Evolutionary conservation across 176 grass and related monocot genomes (phyloP), one percentile per base, ranked within the genome.

Genomic region (Triticum turgidum): DNA sequence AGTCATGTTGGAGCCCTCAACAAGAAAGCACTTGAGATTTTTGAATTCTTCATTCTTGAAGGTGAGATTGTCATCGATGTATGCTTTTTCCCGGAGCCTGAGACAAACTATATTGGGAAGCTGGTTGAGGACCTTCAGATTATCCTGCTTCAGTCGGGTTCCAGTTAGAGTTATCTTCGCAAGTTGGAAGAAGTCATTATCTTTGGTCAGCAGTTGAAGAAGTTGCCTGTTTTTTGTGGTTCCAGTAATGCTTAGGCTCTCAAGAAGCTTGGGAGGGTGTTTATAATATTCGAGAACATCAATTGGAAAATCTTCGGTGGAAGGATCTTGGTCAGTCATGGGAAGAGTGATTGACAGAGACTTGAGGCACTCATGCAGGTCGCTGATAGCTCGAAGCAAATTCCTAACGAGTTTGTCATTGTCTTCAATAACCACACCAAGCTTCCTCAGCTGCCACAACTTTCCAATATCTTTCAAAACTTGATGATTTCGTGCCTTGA

Each of bases 181-280:
- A 69, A 69, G 66, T 21, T 9, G 30, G 17, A 9, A 2, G 9
- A 9, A 3, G 17, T 20, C 33, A 5, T 8, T 18, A 18, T 17
- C 5, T 74, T 74, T 47, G 10, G 5, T 1, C 11, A 45, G 9
- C 39, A 73, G 0, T 44, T 11, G 21, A 24, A 73, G 38, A 73
- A 73, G 32, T 18, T 8, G 0, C 20, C 5, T 38, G n/a, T 7
- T 59, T 6, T 81, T 7, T 44, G 74, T 86, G 27, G 5, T 70
- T 25, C 86, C 78, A 1, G 18, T 52, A 13, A 92, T 71, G 37
- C 12, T 78, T 37, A 92, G 77, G 41, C 22, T 86, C 37, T 89
- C 45, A 47, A 47, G 87, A 59, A 77, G 10, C 8, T 78, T 37
- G 7, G 70, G 66, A 33, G 15, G 33, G 1, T 34, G 2, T 34